Base-by-base conservation (phyloP, 2,329 filamentous ascomycete genomes). In the Fusarium denticulatum region DNA sequence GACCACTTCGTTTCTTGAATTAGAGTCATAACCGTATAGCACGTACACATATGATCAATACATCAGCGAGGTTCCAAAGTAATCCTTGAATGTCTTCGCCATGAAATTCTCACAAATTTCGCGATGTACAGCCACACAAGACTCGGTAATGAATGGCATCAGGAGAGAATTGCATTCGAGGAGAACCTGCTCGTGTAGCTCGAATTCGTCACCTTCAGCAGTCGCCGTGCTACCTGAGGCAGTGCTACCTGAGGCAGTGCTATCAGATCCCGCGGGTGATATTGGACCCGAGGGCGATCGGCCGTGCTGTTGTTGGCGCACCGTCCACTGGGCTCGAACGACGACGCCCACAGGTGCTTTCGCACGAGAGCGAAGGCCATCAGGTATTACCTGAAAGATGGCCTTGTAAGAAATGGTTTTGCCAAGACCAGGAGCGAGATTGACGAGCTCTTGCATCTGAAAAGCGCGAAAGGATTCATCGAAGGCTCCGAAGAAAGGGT, bases 361-460 rank as follows among this genome's bases (percentile, higher is more conserved):
- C 55, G 83, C 85, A 43, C 85, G 80, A 60, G 82, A 82, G n/a
- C 85, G 81, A 36, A 85, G 77, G 53, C 85, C 85, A 40, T 80
- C 76, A 28, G 79, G 78, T 37, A 84, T 81, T 67, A 77, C 80
- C 75, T 87, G 85, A 69, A 86, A 85, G 34, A 85, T 80, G 67
- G 83, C 83, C 9, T 82, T 82, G 64, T 86, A 83, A 58, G 72
- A 73, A 42, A 87, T 80, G 37, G 82, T 81, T 73, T 83, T 85
- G 52, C 74, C 79, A 30, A 85, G 69, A 50, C 84, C 83, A 2
- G 85, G 83, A 12, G 85, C 79, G 30, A 85, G 73, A 22, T 76
- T 77, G 64, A 83, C 75, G 37, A 77, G 67, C 69, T 83, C 81
- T 50, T 77, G 75, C 57, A 81, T 72, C 26, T 76, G 71, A 62